phyloP scores from a whole-genome alignment of 805 yeast genomes.

The Kodamaea hsintzibuensis region DNA sequence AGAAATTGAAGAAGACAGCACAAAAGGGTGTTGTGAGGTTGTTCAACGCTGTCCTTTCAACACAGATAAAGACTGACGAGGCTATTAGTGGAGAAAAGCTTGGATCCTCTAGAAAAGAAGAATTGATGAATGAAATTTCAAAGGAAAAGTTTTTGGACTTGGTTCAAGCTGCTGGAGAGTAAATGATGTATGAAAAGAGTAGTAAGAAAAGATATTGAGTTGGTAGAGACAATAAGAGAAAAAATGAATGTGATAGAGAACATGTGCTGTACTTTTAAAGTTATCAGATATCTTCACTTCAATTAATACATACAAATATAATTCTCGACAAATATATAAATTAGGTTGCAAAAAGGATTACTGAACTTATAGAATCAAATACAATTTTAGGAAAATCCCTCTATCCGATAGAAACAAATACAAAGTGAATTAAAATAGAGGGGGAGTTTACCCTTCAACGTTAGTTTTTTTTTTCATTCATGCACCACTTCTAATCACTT shows the following conservation, averaged over 20 bases:
- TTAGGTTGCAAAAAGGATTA: not conserved
- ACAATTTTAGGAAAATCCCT: too few relatives aligned
- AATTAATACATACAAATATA: too few relatives aligned
- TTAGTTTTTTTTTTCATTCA: too few relatives aligned
- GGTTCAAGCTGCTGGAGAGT: constrained; percentile 74
- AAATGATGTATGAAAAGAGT: too few relatives aligned
- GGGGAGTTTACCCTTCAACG: too few relatives aligned
- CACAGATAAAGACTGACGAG: constrained; percentile 63
- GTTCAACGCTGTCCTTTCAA: constrained; percentile 78
- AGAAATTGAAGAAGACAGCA: constrained; percentile 72
- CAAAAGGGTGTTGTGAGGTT: constrained; percentile 85
- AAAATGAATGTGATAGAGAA: not conserved
- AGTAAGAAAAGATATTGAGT: too few relatives aligned
- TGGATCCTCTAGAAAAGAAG: constrained; percentile 53
- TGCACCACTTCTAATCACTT: too few relatives aligned
- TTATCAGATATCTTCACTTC: not conserved
- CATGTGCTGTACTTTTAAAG: too few relatives aligned
- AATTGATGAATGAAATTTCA: constrained; percentile 72
- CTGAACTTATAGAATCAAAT: too few relatives aligned
- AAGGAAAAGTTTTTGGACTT: constrained; percentile 88
- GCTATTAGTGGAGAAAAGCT: constrained; percentile 49
- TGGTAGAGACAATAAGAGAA: not conserved
- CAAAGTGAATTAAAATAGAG: too few relatives aligned
- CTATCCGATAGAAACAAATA: too few relatives aligned
- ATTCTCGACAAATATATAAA: not conserved